A percentile compares a stretch with the other conserved stretches of the same genome.
Conservation (phyloP, 2,329 filamentous ascomycete genomes). For the Chaetomiaceae sp. region DNA sequence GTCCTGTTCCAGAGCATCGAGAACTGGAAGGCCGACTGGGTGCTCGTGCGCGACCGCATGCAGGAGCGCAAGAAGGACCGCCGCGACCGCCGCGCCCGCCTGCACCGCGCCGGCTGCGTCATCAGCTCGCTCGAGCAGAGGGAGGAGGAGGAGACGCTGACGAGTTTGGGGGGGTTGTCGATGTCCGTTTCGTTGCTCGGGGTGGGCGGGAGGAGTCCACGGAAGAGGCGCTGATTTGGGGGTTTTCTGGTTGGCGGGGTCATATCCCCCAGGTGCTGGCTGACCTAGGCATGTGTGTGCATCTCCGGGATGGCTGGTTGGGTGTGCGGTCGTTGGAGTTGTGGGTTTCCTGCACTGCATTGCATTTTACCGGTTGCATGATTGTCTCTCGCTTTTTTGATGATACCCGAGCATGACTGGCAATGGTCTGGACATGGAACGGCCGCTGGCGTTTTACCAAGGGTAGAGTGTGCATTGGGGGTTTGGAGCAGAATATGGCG, state of each 20-base stretch:
- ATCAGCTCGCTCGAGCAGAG: background rate
- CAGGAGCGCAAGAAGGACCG: slow-evolving; percentile 19
- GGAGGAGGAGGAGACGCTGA: slow-evolving; percentile 9
- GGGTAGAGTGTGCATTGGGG: too few species aligned
- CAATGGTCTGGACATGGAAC: too few species aligned
- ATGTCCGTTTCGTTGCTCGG: slow-evolving; percentile 11
- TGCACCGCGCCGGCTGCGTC: slow-evolving; percentile 13
- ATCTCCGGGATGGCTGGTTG: too few species aligned
- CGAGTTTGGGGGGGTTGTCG: slow-evolving; percentile 12
- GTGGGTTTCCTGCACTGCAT: background rate
- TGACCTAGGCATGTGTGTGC: too few species aligned
- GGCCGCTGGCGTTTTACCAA: too few species aligned
- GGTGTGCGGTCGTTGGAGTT: background rate
- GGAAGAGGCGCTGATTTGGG: background rate
- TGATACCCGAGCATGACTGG: slow-evolving; percentile 8
- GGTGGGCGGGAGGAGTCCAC: background rate
- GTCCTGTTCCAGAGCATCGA: slow-evolving; percentile 56
- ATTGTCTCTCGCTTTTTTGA: slow-evolving; percentile 4
- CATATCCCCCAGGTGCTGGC: too few species aligned
- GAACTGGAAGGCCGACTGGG: slow-evolving; percentile 59
- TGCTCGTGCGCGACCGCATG: slow-evolving; percentile 26
- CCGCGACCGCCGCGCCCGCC: slow-evolving; percentile 2
- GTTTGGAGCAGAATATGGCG: too few species aligned
- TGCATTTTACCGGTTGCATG: background rate
- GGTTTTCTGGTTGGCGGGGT: too few species aligned